Evolutionary conservation across 2,329 filamentous ascomycete genomes (phyloP).

Genomic region (Zymoseptoria pseudotritici): DNA sequence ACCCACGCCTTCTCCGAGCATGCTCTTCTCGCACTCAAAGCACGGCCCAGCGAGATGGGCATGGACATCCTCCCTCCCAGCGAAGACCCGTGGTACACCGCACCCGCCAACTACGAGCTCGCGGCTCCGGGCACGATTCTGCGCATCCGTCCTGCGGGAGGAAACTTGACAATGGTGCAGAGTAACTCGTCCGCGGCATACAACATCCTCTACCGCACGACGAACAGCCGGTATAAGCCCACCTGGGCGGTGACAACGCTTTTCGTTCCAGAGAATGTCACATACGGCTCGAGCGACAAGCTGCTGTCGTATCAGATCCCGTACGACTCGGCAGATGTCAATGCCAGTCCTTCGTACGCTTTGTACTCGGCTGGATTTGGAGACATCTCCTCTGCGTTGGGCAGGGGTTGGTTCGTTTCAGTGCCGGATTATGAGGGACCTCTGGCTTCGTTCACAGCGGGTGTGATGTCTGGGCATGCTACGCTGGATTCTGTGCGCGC

Average conservation of each 20-base stretch:
- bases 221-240: slow-evolving; percentile 19
- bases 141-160: slow-evolving; percentile 25
- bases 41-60: slow-evolving; percentile 4
- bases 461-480: slow-evolving; percentile 37
- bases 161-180: slow-evolving; percentile 22
- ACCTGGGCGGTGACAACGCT: slow-evolving; percentile 26
- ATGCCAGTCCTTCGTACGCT: slow-evolving; percentile 35
- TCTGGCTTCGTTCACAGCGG: slow-evolving; percentile 36
- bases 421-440: slow-evolving; percentile 42
- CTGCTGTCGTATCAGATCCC: slow-evolving; percentile 26
- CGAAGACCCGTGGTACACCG: slow-evolving; percentile 32
- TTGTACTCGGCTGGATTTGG: slow-evolving; percentile 21
- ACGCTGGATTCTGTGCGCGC: slow-evolving; percentile 40
- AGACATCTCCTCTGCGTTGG: slow-evolving; percentile 32
- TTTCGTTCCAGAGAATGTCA: slow-evolving; percentile 15
- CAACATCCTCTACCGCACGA: slow-evolving; percentile 25
- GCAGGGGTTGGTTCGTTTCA: slow-evolving; percentile 42
- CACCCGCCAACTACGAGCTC: slow-evolving; percentile 23
- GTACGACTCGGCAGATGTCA: slow-evolving; percentile 33
- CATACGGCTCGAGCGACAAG: slow-evolving; percentile 10
- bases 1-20: slow-evolving; percentile 9
- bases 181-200: slow-evolving; percentile 24
- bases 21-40: slow-evolving; percentile 8
- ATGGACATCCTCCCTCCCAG: slow-evolving; percentile 25
- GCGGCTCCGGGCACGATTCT: slow-evolving; percentile 30